phyloP scores from a whole-genome alignment of 2,329 filamentous ascomycete genomes.

The Lecanicillium sp. region DNA sequence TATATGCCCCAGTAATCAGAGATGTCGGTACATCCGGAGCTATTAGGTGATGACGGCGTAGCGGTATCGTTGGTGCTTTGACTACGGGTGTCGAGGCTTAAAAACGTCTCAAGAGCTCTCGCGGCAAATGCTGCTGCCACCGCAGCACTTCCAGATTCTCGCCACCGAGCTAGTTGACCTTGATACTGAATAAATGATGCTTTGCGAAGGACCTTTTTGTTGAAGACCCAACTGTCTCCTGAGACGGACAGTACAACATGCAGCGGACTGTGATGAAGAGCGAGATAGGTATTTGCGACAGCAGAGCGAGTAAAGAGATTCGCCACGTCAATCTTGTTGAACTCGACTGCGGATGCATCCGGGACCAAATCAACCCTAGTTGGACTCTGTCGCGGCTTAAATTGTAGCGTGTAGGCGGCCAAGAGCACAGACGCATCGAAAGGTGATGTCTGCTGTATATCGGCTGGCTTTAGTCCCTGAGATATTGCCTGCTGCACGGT shows the following conservation, averaged over 20 bases:
- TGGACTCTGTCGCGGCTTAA: slow-evolving; percentile 24
- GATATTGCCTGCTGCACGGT: slow-evolving; percentile 21
- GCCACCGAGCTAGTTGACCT: slow-evolving; percentile 37
- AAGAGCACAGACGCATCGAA: slow-evolving; percentile 35
- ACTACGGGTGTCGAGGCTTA: slow-evolving; percentile 19
- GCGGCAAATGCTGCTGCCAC: slow-evolving; percentile 42
- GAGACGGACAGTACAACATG: slow-evolving; percentile 48
- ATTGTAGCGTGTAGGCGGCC: slow-evolving; percentile 26
- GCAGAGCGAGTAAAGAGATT: slow-evolving; percentile 36
- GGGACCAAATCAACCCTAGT: slow-evolving; percentile 18
- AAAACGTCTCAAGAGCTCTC: slow-evolving; percentile 38
- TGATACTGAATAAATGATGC: slow-evolving; percentile 38
- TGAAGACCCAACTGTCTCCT: slow-evolving; percentile 51
- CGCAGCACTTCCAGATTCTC: slow-evolving; percentile 33
- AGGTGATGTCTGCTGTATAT: slow-evolving; percentile 23
- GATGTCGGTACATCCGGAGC: slow-evolving; percentile 21
- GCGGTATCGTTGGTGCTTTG: neutral
- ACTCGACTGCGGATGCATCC: slow-evolving; percentile 15
- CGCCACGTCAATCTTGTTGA: slow-evolving; percentile 21
- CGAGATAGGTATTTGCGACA: slow-evolving; percentile 45
- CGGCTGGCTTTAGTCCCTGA: slow-evolving; percentile 25
- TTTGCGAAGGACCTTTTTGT: slow-evolving; percentile 38
- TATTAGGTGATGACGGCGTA: slow-evolving; percentile 14
- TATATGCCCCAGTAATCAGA: slow-evolving; percentile 49
- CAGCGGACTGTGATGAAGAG: slow-evolving; percentile 50